Conservation (phyloP, 768 basidiomycete species). For the Candolleomyces aberdarensis region DNA sequence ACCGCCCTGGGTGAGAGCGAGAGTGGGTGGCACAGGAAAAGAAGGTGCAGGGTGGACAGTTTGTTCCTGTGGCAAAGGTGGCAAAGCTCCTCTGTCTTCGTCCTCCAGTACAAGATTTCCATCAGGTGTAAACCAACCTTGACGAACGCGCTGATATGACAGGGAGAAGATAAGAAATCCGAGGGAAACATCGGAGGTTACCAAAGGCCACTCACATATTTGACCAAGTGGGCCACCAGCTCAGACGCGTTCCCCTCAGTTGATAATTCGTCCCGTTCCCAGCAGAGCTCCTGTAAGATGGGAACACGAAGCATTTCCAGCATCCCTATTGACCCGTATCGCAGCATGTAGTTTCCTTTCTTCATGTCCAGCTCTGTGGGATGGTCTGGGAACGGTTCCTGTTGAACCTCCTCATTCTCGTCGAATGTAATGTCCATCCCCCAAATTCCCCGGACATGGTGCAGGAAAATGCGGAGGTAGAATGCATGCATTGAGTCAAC, state of each 20-base stretch:
- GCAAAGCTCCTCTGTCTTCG: too few species aligned
- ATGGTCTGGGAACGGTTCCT: background rate
- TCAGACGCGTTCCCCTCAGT: background rate
- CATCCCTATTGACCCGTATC: background rate
- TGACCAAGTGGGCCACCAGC: background rate
- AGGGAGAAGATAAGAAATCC: too few species aligned
- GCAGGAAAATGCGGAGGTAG: conserved; percentile 8
- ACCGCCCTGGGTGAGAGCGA: too few species aligned
- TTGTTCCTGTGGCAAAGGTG: too few species aligned
- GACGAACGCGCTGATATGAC: too few species aligned
- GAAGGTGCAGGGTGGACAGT: too few species aligned
- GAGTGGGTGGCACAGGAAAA: too few species aligned
- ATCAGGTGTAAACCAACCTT: too few species aligned
- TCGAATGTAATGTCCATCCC: conserved; percentile 5
- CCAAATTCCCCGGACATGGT: conserved; percentile 8
- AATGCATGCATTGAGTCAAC: conserved; percentile 17
- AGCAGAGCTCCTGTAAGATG: background rate
- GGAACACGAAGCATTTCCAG: background rate
- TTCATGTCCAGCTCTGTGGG: background rate
- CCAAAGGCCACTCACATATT: background rate
- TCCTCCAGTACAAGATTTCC: too few species aligned
- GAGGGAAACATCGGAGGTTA: too few species aligned
- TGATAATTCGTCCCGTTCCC: background rate
- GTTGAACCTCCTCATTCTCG: conserved; percentile 3
- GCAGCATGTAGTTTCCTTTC: background rate